Conservation (phyloP, 768 basidiomycete genomes). For the Naganishia vaughanmartiniae region DNA sequence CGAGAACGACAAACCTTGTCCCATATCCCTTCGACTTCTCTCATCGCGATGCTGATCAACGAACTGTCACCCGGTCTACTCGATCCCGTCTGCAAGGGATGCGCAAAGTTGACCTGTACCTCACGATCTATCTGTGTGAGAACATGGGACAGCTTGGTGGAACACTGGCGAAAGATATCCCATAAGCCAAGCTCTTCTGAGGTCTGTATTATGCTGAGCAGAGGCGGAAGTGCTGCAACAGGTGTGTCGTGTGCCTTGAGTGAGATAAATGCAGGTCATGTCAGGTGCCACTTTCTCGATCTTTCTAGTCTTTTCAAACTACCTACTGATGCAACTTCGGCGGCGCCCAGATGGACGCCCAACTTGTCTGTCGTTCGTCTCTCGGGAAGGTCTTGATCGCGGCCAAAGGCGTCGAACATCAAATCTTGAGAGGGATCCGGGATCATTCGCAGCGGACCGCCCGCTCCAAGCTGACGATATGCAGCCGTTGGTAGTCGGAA, state of each 20-base stretch:
- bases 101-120: slow-evolving; percentile 19
- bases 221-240: slow-evolving; percentile 34
- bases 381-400: slow-evolving; percentile 11
- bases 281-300: neutral
- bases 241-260: neutral
- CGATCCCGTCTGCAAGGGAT: neutral
- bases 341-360: neutral
- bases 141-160: slow-evolving; percentile 38
- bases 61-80: neutral
- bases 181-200: slow-evolving; percentile 37
- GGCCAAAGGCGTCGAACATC: slow-evolving; percentile 24
- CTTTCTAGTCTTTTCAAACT: no score
- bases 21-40: slow-evolving; percentile 37
- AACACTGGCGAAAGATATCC: slow-evolving; percentile 37
- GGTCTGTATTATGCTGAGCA: slow-evolving; percentile 37
- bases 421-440: slow-evolving; percentile 21
- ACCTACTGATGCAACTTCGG: slow-evolving; percentile 22
- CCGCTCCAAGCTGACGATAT: slow-evolving; percentile 32
- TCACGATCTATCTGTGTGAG: slow-evolving; percentile 38
- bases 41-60: slow-evolving; percentile 35
- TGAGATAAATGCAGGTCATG: neutral
- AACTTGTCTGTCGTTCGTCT: slow-evolving; percentile 22
- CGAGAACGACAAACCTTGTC: slow-evolving; percentile 25
- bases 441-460: slow-evolving; percentile 34
- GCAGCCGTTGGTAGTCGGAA: slow-evolving; percentile 27